phyloP scores from a whole-genome alignment of 805 yeast genomes.

The Wickerhamiella occidentalis region DNA sequence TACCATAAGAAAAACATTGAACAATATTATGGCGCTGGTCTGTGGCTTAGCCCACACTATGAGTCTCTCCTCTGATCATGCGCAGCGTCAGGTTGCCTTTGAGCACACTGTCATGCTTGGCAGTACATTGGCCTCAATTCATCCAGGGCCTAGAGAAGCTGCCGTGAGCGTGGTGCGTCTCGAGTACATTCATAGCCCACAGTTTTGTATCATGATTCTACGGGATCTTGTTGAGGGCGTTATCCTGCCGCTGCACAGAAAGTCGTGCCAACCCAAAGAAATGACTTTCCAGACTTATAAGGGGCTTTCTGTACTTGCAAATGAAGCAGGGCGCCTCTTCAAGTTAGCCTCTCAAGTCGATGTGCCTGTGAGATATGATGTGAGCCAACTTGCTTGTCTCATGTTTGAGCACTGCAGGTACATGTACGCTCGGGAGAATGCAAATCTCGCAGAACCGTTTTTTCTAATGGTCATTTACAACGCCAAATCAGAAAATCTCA shows the following conservation, averaged over 20 bases:
- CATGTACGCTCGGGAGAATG: neutral
- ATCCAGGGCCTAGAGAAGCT: neutral
- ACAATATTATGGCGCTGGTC: neutral
- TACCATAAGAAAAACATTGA: neutral
- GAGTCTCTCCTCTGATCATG: neutral
- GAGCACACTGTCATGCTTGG: neutral
- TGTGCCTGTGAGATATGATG: neutral
- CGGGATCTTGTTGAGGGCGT: neutral
- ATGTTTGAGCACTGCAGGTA: neutral
- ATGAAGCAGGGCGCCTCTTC: neutral
- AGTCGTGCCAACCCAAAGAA: neutral
- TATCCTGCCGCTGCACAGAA: neutral
- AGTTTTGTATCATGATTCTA: neutral
- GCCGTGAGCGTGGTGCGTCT: neutral
- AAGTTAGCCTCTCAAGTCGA: neutral
- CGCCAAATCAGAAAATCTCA: neutral
- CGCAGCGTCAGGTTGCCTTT: neutral
- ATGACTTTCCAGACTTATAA: neutral
- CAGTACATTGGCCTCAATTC: neutral
- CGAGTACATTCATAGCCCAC: neutral
- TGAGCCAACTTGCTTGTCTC: neutral
- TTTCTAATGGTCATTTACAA: neutral
- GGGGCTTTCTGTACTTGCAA: neutral
- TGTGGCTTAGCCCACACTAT: neutral
- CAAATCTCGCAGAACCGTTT: neutral